A percentile compares a stretch with the other conserved stretches of the same genome.
phyloP scores from a whole-genome alignment of 257 asterid genomes.

The Paulownia fortunei region DNA sequence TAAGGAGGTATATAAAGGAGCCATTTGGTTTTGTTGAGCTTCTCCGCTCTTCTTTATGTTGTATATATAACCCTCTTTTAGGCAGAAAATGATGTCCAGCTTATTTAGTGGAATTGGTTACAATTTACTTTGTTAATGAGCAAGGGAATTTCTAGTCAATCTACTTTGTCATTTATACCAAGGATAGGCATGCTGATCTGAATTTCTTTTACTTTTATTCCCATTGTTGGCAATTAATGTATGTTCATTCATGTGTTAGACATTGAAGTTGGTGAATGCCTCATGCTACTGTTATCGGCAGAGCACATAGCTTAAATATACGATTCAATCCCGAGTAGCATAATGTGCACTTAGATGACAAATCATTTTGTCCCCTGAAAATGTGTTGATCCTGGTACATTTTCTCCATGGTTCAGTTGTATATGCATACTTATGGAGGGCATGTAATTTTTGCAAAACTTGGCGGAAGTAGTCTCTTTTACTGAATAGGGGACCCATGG shows the following conservation, averaged over 20 bases:
- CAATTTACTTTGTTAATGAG: neutral
- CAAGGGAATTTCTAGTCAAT: slow-evolving; percentile 17
- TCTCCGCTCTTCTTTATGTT: slow-evolving; percentile 12
- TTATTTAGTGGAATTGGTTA: neutral
- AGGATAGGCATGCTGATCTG: neutral
- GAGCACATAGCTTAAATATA: neutral
- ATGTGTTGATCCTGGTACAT: neutral
- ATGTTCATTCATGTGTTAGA: neutral
- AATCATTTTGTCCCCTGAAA: neutral
- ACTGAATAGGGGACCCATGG: neutral
- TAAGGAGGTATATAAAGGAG: slow-evolving; percentile 28
- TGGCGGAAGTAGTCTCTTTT: neutral
- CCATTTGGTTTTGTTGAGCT: slow-evolving; percentile 12
- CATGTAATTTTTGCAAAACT: neutral
- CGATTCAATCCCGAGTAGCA: neutral
- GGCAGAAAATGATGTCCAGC: neutral
- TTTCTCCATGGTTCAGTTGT: neutral
- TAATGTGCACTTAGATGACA: neutral
- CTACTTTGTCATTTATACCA: slow-evolving; percentile 14
- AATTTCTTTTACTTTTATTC: neutral
- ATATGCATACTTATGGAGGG: neutral
- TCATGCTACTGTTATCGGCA: neutral
- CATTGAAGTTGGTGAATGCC: neutral
- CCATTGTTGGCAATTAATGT: neutral
- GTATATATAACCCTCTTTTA: neutral